Evolutionary conservation across 1,139 yeast species (phyloP), one percentile per base, ranked within the genome.

Genomic region (Wickerhamiella infanticola): DNA sequence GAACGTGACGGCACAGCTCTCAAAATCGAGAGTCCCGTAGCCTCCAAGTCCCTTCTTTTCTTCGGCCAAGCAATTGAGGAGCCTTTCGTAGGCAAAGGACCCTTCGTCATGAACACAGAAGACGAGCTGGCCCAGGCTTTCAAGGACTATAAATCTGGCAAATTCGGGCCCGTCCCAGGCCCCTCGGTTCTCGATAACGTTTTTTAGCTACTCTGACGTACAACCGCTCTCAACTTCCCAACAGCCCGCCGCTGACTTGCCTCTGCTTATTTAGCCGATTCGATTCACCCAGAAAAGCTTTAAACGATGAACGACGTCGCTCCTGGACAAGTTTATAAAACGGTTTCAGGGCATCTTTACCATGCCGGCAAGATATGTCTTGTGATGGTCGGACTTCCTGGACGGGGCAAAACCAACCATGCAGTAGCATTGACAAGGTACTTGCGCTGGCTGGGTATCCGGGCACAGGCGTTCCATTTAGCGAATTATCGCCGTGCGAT

Each of bases 321-420:
- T 24, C 55, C 56, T 1, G 54, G 56, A 6, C 56, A 53, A 45
- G 47, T 53, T 24, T 53, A 53, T 47, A 39, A 49, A 13, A 53
- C 56, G 0, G 50, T 49, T 31, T 51, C 55, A 4, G 57, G 57
- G 24, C 57, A 53, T 41, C 46, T 93, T 56, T 90, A 84, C 66
- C 97, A 90, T 58, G 97, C 98, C 3, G 98, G 98, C 3, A 84
- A 86, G 59, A 79, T 90, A 45, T 78, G 94, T 58, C 81, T 90
- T 49, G 85, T 82, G 8, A 70, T 90, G 54, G 94, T 85, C 5
- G 99, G 99, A 0, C 70, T 88, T 50, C 98, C 99, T 1, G 98
- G 96, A 1, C 73, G 98, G 46, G 97, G 98, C 5, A 90, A 90
- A 61, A 90, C 98, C 1, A 90, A 88, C 60, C 72, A 88, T 48